phyloP scores from a whole-genome alignment of 495 filamentous ascomycete genomes.

The Penicillium argentinense region DNA sequence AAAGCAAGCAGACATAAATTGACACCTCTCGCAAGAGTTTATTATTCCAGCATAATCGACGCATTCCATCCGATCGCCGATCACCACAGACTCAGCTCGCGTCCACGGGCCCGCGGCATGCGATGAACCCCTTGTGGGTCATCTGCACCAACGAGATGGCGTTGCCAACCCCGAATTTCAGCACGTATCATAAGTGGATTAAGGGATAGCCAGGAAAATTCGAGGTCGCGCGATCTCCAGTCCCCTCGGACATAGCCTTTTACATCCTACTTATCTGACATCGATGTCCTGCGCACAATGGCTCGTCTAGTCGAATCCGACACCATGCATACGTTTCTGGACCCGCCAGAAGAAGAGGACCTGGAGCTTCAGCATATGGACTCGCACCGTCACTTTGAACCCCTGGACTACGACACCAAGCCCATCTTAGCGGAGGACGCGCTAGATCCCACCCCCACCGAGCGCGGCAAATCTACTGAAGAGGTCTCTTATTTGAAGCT shows the following conservation, averaged over 20 bases:
- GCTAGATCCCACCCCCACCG: neutral
- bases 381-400: neutral
- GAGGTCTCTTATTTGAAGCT: neutral
- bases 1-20: too few relatives aligned
- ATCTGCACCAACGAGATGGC: neutral
- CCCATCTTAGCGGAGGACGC: neutral
- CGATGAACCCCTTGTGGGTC: constrained; percentile 3
- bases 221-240: too few relatives aligned
- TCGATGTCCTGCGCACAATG: neutral
- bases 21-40: too few relatives aligned
- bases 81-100: too few relatives aligned
- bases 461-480: neutral
- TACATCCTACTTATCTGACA: too few relatives aligned
- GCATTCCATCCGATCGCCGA: neutral
- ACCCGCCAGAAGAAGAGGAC: neutral
- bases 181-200: constrained; percentile 1
- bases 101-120: constrained; percentile 3
- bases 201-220: neutral
- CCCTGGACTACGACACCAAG: neutral
- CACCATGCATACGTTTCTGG: neutral
- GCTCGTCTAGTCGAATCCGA: neutral
- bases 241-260: too few relatives aligned
- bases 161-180: neutral
- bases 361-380: neutral
- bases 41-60: neutral